Conservation (phyloP, 164 flowering plant species). For the Magnolia changhungtana region DNA sequence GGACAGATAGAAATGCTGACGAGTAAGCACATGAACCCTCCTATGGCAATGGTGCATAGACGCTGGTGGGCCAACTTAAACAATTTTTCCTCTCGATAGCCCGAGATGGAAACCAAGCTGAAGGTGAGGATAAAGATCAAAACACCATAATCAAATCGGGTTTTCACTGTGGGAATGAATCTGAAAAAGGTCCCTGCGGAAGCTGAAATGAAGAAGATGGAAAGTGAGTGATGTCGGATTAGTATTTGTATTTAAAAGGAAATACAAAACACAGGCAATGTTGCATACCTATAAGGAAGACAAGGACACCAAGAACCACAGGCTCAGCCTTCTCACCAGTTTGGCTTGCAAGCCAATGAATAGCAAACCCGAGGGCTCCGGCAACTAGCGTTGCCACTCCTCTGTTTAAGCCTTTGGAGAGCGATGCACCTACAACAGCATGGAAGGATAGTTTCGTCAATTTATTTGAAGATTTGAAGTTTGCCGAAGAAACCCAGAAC, state of each 20-base stretch:
- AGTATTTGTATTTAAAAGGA: too few relatives aligned
- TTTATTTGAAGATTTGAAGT: too few relatives aligned
- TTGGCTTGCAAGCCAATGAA: conserved; percentile 56
- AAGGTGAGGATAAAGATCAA: conserved; percentile 78
- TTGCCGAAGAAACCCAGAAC: too few relatives aligned
- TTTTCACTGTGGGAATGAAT: conserved; percentile 65
- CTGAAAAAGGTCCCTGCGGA: conserved; percentile 67
- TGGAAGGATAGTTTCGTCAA: neutral
- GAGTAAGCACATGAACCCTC: conserved; percentile 51
- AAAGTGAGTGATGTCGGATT: neutral
- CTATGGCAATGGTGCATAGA: conserved; percentile 60
- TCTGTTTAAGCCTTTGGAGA: conserved; percentile 59
- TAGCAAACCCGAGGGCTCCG: conserved; percentile 56
- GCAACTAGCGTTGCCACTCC: conserved; percentile 53
- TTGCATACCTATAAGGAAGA: conserved; percentile 56
- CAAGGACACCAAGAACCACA: conserved; percentile 43
- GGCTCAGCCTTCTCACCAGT: conserved; percentile 60
- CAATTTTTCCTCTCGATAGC: conserved; percentile 59
- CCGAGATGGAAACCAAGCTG: conserved; percentile 71
- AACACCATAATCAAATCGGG: conserved; percentile 68
- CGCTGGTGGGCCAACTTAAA: conserved; percentile 54
- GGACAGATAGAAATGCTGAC: conserved; percentile 53
- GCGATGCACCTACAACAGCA: conserved; percentile 48
- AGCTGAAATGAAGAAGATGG: conserved; percentile 37
- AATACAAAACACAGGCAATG: too few relatives aligned